phyloP scores from a whole-genome alignment of 257 asterid genomes.

The Verbascum thapsus region DNA sequence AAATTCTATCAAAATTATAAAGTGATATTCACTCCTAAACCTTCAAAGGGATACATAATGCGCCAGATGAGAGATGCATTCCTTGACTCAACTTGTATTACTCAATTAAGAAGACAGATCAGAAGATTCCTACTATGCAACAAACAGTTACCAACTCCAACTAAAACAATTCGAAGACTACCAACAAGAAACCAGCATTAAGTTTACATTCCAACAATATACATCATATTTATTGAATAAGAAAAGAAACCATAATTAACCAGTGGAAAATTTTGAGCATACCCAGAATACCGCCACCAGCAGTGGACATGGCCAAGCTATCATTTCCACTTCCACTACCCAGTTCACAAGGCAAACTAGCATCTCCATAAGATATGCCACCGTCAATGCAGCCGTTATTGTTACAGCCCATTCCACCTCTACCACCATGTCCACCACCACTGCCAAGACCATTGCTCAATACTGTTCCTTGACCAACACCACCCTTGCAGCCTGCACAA shows the following conservation, averaged over 20 bases:
- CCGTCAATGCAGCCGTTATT: constrained; percentile 74
- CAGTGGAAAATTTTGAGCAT: constrained; percentile 37
- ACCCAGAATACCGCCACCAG: constrained; percentile 97
- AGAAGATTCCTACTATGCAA: background rate
- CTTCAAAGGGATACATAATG: background rate
- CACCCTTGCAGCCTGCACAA: constrained; percentile 85
- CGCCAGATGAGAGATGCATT: constrained; percentile 17
- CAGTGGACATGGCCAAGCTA: constrained; percentile 67
- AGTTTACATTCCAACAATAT: no score
- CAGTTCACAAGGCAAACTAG: constrained; percentile 83
- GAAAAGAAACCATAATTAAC: no score
- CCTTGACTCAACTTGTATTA: constrained; percentile 6
- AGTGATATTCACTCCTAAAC: constrained; percentile 4
- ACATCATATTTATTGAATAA: constrained; percentile 10
- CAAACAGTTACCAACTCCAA: constrained; percentile 1
- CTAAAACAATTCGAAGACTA: constrained; percentile 12
- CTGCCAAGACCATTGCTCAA: constrained; percentile 71
- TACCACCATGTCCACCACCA: constrained; percentile 99
- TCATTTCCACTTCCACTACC: constrained; percentile 99
- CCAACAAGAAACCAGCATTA: constrained; percentile 3
- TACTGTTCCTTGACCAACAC: constrained; percentile 78
- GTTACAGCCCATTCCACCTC: constrained; percentile 86
- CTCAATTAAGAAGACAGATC: constrained; percentile 4
- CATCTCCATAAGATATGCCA: constrained; percentile 81
- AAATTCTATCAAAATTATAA: background rate